Base-by-base conservation (phyloP, 495 filamentous ascomycete species). In the Penicillium canariense region DNA sequence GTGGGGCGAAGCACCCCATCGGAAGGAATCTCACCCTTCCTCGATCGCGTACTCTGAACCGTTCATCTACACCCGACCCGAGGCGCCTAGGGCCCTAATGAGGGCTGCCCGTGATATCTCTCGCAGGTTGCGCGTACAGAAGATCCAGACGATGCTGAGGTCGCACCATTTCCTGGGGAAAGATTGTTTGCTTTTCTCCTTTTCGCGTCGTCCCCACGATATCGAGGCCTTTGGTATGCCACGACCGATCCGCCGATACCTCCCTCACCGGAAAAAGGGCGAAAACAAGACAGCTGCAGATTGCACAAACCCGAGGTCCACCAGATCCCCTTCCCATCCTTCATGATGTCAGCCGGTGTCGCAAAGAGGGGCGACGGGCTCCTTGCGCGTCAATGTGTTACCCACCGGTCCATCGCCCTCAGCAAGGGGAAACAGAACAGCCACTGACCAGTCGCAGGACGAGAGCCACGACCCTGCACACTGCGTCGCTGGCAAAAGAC, bases 311-410 rank as follows among this genome's bases (percentile, higher is more conserved):
- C 20, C 14, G n/a, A n/a, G n/a, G n/a, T n/a, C n/a, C n/a, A n/a
- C n/a, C n/a, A n/a, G n/a, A n/a, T 45, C 42, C n/a, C 26, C 28
- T 20, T 42, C 18, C 43, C 43, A 28, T 28, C 43, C 40, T 18
- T 44, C 30, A 60, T 62, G 55, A 58, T 68, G 54, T 60, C 50
- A 63, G 34, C 40, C 28, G 28, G 51, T 56, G 54, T 62, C 34
- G 52, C 45, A 42, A 44, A 17, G 17, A 47, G 47, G 48, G 46
- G 14, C 45, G 17, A 47, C 43, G 48, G 46, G 14, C 45, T 52
- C 40, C 18, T 57, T 31, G 46, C 55, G 55, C 55, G 57, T 60
- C 63, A 62, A 61, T 62, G 63, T 68, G 52, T 42, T 25, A 68
- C 60, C 31, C 45, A 61, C 25, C 32, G 22, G 39, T 32, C 18